Conservation (phyloP, 768 basidiomycete species). For the Pseudohyphozyma bogoriensis region DNA sequence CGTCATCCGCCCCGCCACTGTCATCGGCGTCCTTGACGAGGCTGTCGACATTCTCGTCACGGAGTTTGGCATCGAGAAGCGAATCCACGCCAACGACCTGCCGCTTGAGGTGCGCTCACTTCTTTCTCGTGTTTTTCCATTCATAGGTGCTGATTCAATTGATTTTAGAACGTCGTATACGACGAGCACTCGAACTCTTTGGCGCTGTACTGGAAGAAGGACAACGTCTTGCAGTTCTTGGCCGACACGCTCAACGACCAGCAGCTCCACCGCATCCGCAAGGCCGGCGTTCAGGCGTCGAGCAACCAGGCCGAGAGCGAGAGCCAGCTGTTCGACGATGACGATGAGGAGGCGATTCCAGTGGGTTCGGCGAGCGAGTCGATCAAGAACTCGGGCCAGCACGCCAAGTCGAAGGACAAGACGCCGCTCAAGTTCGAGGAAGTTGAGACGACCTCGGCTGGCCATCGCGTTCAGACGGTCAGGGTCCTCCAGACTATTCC, state of each 20-base stretch:
- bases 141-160: background rate
- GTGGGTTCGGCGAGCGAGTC: conserved; percentile 39
- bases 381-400: conserved; percentile 31
- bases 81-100: conserved; percentile 98
- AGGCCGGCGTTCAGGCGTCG: conserved; percentile 82
- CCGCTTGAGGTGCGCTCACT: conserved; percentile 75
- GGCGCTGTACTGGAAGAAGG: conserved; percentile 83
- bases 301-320: conserved; percentile 79
- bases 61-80: conserved; percentile 97
- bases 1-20: conserved; percentile 87
- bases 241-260: conserved; percentile 94
- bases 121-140: background rate
- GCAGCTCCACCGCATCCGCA: conserved; percentile 86
- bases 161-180: conserved; percentile 73
- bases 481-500: conserved; percentile 86
- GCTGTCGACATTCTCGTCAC: conserved; percentile 94
- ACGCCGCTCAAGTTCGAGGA: conserved; percentile 70
- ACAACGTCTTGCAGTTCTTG: conserved; percentile 88
- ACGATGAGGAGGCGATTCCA: conserved; percentile 63
- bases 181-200: conserved; percentile 88
- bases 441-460: conserved; percentile 55
- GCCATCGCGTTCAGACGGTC: conserved; percentile 95
- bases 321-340: conserved; percentile 72
- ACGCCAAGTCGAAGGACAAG: conserved; percentile 38
- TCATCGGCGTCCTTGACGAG: conserved; percentile 90